Evolutionary conservation across 306 rosid species (phyloP).

Genomic region (Luffa aegyptiaca): DNA sequence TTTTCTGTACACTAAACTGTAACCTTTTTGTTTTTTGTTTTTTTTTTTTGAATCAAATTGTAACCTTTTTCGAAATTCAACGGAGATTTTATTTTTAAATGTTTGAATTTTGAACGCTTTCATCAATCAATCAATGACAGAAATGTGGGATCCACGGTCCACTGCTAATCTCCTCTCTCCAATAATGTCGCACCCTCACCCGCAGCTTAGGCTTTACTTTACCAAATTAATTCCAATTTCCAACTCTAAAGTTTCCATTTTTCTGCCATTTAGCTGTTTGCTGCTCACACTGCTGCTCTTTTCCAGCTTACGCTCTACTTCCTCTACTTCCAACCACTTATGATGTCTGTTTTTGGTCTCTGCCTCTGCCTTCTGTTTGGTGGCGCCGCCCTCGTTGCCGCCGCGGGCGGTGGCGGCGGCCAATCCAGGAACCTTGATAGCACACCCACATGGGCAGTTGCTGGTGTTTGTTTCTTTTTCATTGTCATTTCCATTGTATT

Average conservation of each 20-base stretch:
- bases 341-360: not conserved
- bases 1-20: not conserved
- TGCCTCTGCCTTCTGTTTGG: not conserved
- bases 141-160: not conserved
- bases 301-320: no score
- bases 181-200: not conserved
- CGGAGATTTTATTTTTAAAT: not conserved
- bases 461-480: conserved; percentile 60
- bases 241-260: not conserved
- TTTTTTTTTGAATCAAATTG: no score
- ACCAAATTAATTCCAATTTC: not conserved
- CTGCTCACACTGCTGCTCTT: not conserved
- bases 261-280: not conserved
- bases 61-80: not conserved
- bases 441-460: conserved; percentile 94
- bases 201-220: no score
- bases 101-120: not conserved
- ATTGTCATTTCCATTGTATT: conserved; percentile 51
- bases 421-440: conserved; percentile 40
- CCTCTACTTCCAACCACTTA: not conserved
- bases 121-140: not conserved
- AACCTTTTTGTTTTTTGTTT: not conserved
- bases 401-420: conserved; percentile 6
- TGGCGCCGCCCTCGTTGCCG: conserved; percentile 5
- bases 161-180: not conserved